Base-by-base conservation (phyloP, 345 rosid species). In the Citrus cavaleriei region DNA sequence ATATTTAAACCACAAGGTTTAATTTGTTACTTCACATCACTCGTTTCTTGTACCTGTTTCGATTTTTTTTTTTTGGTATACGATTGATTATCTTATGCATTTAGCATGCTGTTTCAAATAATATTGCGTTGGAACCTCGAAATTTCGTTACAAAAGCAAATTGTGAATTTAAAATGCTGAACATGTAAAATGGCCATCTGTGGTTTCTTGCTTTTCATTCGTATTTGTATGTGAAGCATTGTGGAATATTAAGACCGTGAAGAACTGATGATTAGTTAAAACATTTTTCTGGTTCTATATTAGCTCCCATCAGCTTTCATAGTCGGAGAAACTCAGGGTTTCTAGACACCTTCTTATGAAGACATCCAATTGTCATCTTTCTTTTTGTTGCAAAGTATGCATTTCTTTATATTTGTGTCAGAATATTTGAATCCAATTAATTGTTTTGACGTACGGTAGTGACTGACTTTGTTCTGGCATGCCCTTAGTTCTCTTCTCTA, bases 1-100 rank as follows among this genome's bases (percentile, higher is more conserved):
- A 51, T 78, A 86, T 80, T 78, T 80, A 27, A 32, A 83, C 74
- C 73, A 87, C 25, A 81, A 92, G 98, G 98, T 92, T 35, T 63
- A 32, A 13, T 49, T 66, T 63, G 34, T 55, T 49, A 38, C 32
- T 51, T 37, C 28, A 25, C 24, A 12, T 1, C 22, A 10, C 32
- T 25, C 5, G 51, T 30, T 59, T 76, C 13, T 68, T 55, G 18
- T 83, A 12, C n/a, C 35, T 77, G 54, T 73, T n/a, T 9, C 10
- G 38, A 32, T 70, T 28, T 24, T 4, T 61, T 34, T 28, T 28
- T 28, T 28, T 28, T 28, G 2, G 14, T 71, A 14, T 25, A 72
- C 18, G 24, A 37, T 14, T 37, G 19, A 24, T 37, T 58, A 22
- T 4, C 24, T 74, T 46, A 8, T 16, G 28, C 63, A 57, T 37